phyloP scores from a whole-genome alignment of 495 filamentous ascomycete genomes.

The Penicillium cataractarum region DNA sequence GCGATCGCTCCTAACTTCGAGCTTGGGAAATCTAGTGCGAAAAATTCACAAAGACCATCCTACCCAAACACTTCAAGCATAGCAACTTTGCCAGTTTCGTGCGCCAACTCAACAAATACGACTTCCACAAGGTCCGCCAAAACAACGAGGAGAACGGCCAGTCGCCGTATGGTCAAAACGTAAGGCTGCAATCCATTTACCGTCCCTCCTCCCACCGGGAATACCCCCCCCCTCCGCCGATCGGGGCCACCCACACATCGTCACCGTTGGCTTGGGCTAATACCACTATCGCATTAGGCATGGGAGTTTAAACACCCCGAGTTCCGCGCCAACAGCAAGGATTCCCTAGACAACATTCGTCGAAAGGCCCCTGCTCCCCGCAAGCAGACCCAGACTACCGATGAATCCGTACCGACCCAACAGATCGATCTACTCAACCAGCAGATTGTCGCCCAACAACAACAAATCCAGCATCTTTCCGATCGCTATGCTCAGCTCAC shows the following conservation, averaged over 20 bases:
- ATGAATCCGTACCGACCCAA: conserved; percentile 80
- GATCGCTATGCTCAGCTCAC: conserved; percentile 83
- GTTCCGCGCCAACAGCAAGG: conserved; percentile 93
- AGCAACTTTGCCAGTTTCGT: conserved; percentile 99
- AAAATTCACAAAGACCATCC: conserved; percentile 95
- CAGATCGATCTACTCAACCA: conserved; percentile 90
- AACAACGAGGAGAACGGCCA: conserved; percentile 93
- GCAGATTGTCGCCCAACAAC: conserved; percentile 86
- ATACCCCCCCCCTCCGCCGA: no score
- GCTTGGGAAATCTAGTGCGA: conserved; percentile 68
- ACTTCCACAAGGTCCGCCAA: conserved; percentile 98
- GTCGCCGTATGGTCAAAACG: conserved; percentile 88
- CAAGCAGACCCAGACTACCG: conserved; percentile 64
- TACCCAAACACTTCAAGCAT: conserved; percentile 99
- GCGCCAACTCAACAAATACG: conserved; percentile 98
- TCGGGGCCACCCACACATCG: background rate
- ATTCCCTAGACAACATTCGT: conserved; percentile 94
- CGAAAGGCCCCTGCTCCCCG: conserved; percentile 92
- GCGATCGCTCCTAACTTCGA: conserved; percentile 17
- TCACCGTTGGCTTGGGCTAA: background rate
- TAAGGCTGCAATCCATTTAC: conserved; percentile 49
- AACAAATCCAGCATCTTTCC: conserved; percentile 84
- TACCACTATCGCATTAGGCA: conserved; percentile 55
- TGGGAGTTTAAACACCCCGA: conserved; percentile 99
- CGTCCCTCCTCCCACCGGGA: background rate